Conservation (phyloP, 192 early-diverging fungal genomes). For the Umbelopsis isabellina region DNA sequence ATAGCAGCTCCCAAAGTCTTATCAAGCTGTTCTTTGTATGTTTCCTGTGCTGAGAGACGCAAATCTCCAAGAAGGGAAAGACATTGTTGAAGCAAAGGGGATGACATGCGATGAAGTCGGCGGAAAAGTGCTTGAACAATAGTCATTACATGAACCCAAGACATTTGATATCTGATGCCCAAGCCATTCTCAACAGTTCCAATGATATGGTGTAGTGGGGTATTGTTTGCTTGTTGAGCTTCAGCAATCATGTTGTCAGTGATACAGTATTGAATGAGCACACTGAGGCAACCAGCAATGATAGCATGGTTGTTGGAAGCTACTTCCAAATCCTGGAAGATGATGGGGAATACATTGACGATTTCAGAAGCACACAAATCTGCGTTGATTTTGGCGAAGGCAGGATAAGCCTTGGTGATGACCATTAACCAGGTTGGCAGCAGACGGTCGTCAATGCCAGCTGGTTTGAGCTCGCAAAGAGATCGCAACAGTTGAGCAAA, state of each 20-base stretch:
- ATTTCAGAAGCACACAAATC: constrained; percentile 53
- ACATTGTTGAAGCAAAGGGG: constrained; percentile 61
- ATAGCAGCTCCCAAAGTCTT: constrained; percentile 79
- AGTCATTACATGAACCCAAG: constrained; percentile 83
- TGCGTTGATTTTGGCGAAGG: constrained; percentile 63
- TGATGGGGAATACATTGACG: constrained; percentile 58
- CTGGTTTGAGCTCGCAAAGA: constrained; percentile 81
- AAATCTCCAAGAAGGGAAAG: constrained; percentile 71
- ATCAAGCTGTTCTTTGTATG: constrained; percentile 87
- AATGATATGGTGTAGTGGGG: constrained; percentile 54
- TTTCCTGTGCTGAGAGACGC: constrained; percentile 81
- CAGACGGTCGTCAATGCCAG: constrained; percentile 77
- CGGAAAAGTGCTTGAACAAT: constrained; percentile 79
- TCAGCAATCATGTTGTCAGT: constrained; percentile 74
- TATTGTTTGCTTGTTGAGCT: constrained; percentile 43
- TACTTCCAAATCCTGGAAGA: constrained; percentile 69
- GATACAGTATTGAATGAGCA: constrained; percentile 73
- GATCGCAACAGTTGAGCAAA: constrained; percentile 40
- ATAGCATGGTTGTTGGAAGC: constrained; percentile 50
- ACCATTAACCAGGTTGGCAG: constrained; percentile 86
- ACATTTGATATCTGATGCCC: constrained; percentile 78
- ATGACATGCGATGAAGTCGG: constrained; percentile 64
- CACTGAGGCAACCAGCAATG: constrained; percentile 71
- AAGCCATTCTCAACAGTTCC: constrained; percentile 56
- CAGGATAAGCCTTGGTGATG: constrained; percentile 70